Conservation (phyloP, 2,329 filamentous ascomycete genomes). For the Ascochyta rabiei region DNA sequence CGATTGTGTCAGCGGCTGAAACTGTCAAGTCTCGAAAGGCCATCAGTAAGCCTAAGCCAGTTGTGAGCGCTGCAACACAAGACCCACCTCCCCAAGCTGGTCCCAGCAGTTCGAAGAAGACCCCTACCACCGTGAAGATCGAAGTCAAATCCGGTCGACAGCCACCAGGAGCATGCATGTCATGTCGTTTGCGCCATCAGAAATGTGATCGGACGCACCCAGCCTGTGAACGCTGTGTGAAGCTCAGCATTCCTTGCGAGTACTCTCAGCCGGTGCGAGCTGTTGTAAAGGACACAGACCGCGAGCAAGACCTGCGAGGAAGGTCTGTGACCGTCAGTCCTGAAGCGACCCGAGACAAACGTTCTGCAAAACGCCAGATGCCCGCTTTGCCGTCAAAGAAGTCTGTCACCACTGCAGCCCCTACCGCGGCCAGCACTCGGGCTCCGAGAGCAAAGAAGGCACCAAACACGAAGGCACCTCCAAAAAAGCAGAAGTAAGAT, state of each 20-base stretch:
- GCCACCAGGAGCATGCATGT: slow-evolving; percentile 9
- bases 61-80: background rate
- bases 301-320: background rate
- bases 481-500: slow-evolving; percentile 1
- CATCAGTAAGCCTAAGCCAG: background rate
- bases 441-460: background rate
- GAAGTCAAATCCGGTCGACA: slow-evolving; percentile 2
- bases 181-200: slow-evolving; percentile 48
- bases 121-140: background rate
- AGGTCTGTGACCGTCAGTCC: slow-evolving; percentile 4
- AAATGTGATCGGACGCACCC: slow-evolving; percentile 70
- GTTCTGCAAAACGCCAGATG: background rate
- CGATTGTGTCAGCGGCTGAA: background rate
- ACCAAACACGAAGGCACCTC: background rate
- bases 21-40: background rate
- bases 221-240: slow-evolving; percentile 71
- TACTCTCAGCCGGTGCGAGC: background rate
- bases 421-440: slow-evolving; percentile 11
- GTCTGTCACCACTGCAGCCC: background rate
- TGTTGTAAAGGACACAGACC: background rate
- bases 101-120: background rate
- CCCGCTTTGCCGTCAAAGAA: slow-evolving; percentile 1
- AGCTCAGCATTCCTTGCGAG: slow-evolving; percentile 42
- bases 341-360: background rate
- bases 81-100: background rate